phyloP scores from a whole-genome alignment of 345 rosid species.

The Sapria himalayana region DNA sequence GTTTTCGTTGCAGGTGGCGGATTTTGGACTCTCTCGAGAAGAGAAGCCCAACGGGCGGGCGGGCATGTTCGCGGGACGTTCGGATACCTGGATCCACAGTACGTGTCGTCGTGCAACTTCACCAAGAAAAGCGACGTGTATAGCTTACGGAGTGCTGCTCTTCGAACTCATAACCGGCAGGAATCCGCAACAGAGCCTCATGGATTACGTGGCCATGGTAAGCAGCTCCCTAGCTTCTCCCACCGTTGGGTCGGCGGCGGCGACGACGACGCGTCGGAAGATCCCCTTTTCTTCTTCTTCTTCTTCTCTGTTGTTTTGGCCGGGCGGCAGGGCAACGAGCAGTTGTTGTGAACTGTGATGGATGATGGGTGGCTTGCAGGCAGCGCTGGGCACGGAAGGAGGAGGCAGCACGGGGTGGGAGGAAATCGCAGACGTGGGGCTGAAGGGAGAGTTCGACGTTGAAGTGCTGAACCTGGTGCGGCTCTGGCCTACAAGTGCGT shows the following conservation, averaged over 20 bases:
- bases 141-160: constrained; percentile 9
- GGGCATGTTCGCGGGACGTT: constrained; percentile 33
- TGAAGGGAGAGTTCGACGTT: constrained; percentile 49
- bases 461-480: constrained; percentile 80
- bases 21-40: constrained; percentile 95
- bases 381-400: constrained; percentile 74
- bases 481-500: constrained; percentile 77
- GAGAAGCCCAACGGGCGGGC: constrained; percentile 67
- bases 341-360: no score
- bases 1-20: constrained; percentile 96
- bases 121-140: constrained; percentile 10
- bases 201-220: constrained; percentile 91
- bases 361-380: no score
- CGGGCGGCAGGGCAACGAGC: no score
- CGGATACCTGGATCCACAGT: constrained; percentile 11
- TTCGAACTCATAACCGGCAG: constrained; percentile 8
- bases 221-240: no score
- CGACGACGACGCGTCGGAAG: no score
- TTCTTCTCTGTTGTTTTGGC: no score
- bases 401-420: constrained; percentile 95
- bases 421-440: constrained; percentile 71
- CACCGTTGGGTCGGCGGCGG: no score
- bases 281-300: no score
- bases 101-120: constrained; percentile 9
- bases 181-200: constrained; percentile 52